Evolutionary conservation across 2,329 filamentous ascomycete genomes (phyloP).

Genomic region (Aotearoamyces nothofagi): DNA sequence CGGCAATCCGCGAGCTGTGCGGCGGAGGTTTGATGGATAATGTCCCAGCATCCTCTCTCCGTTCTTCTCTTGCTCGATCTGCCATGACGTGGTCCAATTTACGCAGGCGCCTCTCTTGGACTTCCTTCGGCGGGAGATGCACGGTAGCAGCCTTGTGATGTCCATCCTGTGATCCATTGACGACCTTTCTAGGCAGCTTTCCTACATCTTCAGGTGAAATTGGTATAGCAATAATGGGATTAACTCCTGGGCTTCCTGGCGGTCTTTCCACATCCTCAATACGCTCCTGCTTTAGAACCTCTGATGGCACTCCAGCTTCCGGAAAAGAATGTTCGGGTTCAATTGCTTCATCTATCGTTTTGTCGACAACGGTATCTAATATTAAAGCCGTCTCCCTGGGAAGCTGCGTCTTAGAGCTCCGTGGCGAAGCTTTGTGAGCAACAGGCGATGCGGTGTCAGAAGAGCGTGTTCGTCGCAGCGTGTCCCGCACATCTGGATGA

Average conservation of each 20-base stretch:
- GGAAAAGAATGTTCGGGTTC: constrained; percentile 5
- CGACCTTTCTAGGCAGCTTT: constrained; percentile 12
- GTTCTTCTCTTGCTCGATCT: constrained; percentile 22
- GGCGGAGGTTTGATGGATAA: constrained; percentile 21
- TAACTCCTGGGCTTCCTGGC: constrained; percentile 17
- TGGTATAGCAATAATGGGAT: constrained; percentile 17
- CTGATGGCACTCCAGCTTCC: constrained; percentile 5
- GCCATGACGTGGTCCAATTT: constrained; percentile 16
- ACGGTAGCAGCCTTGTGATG: constrained; percentile 18
- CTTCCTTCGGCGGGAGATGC: constrained; percentile 32
- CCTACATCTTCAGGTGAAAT: constrained; percentile 20
- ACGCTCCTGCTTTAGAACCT: constrained; percentile 12
- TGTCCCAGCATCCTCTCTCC: constrained; percentile 15
- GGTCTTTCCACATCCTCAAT: constrained; percentile 13
- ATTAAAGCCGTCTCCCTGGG: no score
- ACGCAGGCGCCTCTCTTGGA: constrained; percentile 29
- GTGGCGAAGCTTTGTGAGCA: no score
- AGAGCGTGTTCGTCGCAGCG: background rate
- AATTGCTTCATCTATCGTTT: no score
- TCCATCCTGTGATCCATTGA: constrained; percentile 10
- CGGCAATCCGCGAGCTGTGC: constrained; percentile 23
- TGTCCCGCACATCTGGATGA: background rate
- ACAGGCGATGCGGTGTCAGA: no score
- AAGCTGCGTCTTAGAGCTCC: no score
- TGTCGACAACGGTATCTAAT: no score